These are phyloP conservation scores for Penstemon newberryi DNA, from an alignment of 257 asterid species.

Conservation along the genomic window DNA sequence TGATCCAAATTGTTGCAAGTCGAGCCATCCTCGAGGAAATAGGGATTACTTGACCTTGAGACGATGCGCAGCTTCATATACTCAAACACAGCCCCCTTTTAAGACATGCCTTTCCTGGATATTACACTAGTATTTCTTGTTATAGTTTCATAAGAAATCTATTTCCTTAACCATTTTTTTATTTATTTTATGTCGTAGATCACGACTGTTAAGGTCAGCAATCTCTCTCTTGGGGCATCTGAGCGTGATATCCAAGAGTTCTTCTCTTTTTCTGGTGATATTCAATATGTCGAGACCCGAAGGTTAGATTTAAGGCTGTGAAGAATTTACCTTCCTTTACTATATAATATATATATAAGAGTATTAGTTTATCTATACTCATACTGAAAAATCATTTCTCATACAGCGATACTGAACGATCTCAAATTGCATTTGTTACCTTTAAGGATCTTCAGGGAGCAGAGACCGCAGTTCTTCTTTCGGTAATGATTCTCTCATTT, in stretches of 20 bases:
- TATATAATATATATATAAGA: neutral
- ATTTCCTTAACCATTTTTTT: slow-evolving; percentile 11
- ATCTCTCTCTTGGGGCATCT: slow-evolving; percentile 83
- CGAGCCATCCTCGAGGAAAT: too few species aligned
- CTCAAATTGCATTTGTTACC: slow-evolving; percentile 88
- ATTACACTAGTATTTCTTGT: neutral
- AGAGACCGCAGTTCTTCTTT: slow-evolving; percentile 95
- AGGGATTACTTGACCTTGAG: too few species aligned
- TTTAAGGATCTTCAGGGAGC: slow-evolving; percentile 96
- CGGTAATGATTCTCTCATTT: slow-evolving; percentile 47
- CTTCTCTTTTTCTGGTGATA: slow-evolving; percentile 94
- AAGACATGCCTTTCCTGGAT: neutral
- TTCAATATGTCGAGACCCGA: slow-evolving; percentile 86
- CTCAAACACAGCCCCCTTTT: too few species aligned
- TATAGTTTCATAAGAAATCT: neutral
- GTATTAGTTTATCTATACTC: neutral
- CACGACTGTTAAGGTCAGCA: slow-evolving; percentile 83
- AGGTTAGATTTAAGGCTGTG: slow-evolving; percentile 45
- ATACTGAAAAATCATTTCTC: slow-evolving; percentile 8
- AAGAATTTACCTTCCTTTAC: slow-evolving; percentile 13
- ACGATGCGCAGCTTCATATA: too few species aligned
- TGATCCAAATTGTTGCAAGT: neutral
- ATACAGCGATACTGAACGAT: slow-evolving; percentile 79
- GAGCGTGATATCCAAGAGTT: slow-evolving; percentile 83
- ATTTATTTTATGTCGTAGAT: slow-evolving; percentile 42